Evolutionary conservation across 2,329 filamentous ascomycete species (phyloP).

Genomic region (Xylariomycetidae sp.): DNA sequence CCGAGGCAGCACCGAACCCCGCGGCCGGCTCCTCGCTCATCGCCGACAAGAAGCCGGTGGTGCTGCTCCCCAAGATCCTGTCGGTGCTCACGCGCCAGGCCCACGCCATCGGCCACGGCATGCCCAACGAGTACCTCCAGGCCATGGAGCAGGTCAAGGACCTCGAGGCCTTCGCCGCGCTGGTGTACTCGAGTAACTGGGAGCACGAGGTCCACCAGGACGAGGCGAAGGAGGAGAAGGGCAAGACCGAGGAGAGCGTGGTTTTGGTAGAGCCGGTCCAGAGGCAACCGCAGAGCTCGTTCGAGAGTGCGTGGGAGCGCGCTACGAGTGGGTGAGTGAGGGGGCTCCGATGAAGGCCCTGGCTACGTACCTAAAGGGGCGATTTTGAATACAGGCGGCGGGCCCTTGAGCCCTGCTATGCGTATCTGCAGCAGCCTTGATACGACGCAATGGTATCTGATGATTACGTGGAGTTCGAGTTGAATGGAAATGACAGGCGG

Average conservation of each 20-base stretch:
- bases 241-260: background rate
- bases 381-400: too few relatives aligned
- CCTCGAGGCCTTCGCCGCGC: conserved; percentile 76
- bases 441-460: too few relatives aligned
- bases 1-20: background rate
- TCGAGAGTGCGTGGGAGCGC: conserved; percentile 67
- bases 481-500: too few relatives aligned
- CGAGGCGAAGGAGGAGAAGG: conserved; percentile 14
- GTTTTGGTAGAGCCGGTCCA: conserved; percentile 44
- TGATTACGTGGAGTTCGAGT: too few relatives aligned
- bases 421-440: too few relatives aligned
- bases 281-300: conserved; percentile 37
- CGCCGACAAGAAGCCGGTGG: conserved; percentile 33
- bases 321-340: too few relatives aligned
- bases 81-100: conserved; percentile 89
- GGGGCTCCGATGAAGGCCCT: too few relatives aligned
- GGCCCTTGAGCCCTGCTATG: too few relatives aligned
- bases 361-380: too few relatives aligned
- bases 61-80: conserved; percentile 77
- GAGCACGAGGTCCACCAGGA: conserved; percentile 56
- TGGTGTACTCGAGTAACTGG: conserved; percentile 84
- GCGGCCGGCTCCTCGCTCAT: conserved; percentile 4
- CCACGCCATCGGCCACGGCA: conserved; percentile 77
- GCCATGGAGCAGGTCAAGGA: conserved; percentile 72
- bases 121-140: conserved; percentile 63